A percentile compares a stretch with the other conserved stretches of the same genome.
These are phyloP conservation scores for Chrysosporium queenslandicum DNA, from an alignment of 2,329 filamentous ascomycete genomes.

Conservation along the genomic window DNA sequence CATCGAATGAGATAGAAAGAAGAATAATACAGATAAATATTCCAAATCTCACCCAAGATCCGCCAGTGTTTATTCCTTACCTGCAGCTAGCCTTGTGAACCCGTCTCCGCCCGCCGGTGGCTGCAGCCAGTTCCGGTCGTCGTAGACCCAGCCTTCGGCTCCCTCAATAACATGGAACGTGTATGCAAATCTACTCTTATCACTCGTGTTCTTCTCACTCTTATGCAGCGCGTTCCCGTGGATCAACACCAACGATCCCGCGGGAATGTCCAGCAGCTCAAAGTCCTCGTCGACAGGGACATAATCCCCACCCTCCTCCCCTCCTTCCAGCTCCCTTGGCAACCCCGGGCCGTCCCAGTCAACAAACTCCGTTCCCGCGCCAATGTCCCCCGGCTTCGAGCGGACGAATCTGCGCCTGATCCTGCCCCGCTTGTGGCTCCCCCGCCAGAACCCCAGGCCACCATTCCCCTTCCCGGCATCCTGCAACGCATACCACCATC, in stretches of 20 bases:
- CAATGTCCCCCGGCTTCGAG: conserved; percentile 31
- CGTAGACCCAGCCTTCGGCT: conserved; percentile 56
- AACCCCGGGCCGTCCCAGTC: conserved; percentile 58
- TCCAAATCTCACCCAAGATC: background rate
- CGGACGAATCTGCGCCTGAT: conserved; percentile 63
- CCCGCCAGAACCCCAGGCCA: conserved; percentile 75
- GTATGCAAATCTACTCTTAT: conserved; percentile 85
- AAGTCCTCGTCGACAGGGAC: conserved; percentile 47
- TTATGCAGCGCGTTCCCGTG: conserved; percentile 94
- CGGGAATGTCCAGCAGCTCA: conserved; percentile 75
- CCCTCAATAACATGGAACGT: conserved; percentile 96
- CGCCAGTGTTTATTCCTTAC: background rate
- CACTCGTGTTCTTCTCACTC: conserved; percentile 83
- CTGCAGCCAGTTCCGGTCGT: conserved; percentile 87
- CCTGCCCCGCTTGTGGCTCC: conserved; percentile 65
- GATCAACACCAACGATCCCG: conserved; percentile 81
- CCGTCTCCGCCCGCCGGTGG: conserved; percentile 64
- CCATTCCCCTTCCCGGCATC: conserved; percentile 81
- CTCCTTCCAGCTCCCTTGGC: conserved; percentile 43
- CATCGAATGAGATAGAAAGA: background rate
- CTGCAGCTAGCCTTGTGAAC: conserved; percentile 57
- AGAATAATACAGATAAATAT: background rate
- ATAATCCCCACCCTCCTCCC: conserved; percentile 47
- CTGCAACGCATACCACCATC: conserved; percentile 96
- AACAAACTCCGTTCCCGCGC: conserved; percentile 57